Evolutionary conservation across 2,329 filamentous ascomycete genomes (phyloP).

Genomic region (Colletotrichum shisoi): DNA sequence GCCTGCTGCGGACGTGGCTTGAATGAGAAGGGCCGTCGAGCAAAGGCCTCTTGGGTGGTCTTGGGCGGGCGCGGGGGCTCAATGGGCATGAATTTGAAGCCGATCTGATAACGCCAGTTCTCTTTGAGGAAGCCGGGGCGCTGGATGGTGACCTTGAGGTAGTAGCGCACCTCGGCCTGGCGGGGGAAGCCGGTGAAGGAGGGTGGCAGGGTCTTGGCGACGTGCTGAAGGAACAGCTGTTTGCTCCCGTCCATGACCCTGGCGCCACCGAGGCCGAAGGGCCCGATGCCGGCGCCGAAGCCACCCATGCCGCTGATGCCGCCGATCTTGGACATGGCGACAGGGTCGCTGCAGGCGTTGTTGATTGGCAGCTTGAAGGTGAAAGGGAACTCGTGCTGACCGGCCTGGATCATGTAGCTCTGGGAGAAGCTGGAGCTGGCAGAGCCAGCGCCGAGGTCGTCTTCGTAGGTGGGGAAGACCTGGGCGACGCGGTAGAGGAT

Average conservation of each 20-base stretch:
- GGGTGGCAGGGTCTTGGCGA: slow-evolving; percentile 86
- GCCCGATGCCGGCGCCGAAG: slow-evolving; percentile 53
- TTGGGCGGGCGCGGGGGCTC: slow-evolving; percentile 79
- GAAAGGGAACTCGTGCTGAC: slow-evolving; percentile 80
- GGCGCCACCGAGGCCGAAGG: slow-evolving; percentile 61
- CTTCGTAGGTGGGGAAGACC: slow-evolving; percentile 71
- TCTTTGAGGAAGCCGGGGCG: slow-evolving; percentile 89
- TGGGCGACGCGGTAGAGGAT: slow-evolving; percentile 77
- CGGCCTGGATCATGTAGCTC: slow-evolving; percentile 69
- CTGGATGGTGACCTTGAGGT: slow-evolving; percentile 92
- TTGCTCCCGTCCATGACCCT: slow-evolving; percentile 70
- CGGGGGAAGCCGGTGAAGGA: slow-evolving; percentile 86
- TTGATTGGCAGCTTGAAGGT: slow-evolving; percentile 80
- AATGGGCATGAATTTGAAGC: slow-evolving; percentile 89
- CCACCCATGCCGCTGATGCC: slow-evolving; percentile 64
- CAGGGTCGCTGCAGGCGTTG: slow-evolving; percentile 69
- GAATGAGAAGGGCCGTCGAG: slow-evolving; percentile 73
- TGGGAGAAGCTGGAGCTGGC: slow-evolving; percentile 50
- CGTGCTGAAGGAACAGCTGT: slow-evolving; percentile 72
- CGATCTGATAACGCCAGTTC: slow-evolving; percentile 74
- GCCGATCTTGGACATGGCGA: slow-evolving; percentile 62
- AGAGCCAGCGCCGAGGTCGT: slow-evolving; percentile 49
- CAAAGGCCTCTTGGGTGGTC: slow-evolving; percentile 81
- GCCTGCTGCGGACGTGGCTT: slow-evolving; percentile 50
- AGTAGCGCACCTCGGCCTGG: slow-evolving; percentile 91